These are phyloP conservation scores for Acer saccharum DNA, from an alignment of 345 rosid species.

Conservation along the genomic window DNA sequence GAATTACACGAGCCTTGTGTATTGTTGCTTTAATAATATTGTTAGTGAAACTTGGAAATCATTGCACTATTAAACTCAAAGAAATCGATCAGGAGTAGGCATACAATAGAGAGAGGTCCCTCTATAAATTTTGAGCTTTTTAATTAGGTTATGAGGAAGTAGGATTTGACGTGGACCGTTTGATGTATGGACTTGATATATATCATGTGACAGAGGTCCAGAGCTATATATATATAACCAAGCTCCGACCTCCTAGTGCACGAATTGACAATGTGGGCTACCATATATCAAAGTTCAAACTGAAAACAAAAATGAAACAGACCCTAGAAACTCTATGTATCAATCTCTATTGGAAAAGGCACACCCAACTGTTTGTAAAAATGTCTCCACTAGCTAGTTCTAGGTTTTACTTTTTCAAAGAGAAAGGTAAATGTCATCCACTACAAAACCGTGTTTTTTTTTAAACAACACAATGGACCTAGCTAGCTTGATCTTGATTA, in stretches of 20 bases:
- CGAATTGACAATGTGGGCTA: constrained; percentile 28
- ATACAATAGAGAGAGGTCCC: neutral
- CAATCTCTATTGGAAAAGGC: neutral
- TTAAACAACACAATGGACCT: neutral
- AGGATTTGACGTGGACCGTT: constrained; percentile 7
- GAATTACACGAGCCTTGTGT: neutral
- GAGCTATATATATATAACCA: neutral
- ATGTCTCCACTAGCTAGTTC: neutral
- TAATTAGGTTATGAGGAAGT: neutral
- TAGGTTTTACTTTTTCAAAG: neutral
- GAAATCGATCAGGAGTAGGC: neutral
- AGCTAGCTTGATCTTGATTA: neutral
- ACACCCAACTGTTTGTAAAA: too few species aligned
- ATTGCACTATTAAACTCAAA: neutral
- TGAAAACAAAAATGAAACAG: constrained; percentile 8
- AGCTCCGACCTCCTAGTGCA: neutral
- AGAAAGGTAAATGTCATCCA: neutral
- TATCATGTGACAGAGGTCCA: constrained; percentile 10
- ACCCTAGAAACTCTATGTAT: neutral
- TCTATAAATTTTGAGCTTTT: constrained; percentile 2
- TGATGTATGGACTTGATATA: constrained; percentile 2
- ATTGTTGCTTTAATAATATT: neutral
- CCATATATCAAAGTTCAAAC: neutral
- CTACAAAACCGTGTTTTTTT: neutral
- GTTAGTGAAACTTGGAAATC: neutral